Evolutionary conservation across 208 protist species (phyloP).

Genomic region (Leishmania aethiopica): DNA sequence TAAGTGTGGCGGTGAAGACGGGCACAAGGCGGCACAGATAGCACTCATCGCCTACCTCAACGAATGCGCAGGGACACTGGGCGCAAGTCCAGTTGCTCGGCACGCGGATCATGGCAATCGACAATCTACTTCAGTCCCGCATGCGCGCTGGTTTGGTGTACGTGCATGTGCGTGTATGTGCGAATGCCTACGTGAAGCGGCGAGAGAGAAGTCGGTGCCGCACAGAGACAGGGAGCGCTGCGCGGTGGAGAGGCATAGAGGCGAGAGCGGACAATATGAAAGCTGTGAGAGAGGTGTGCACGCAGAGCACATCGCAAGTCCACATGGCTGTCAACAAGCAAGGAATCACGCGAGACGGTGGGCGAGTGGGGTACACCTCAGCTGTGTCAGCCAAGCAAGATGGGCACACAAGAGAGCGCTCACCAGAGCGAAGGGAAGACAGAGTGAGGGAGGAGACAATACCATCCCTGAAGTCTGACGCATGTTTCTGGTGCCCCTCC

Average conservation of each 20-base stretch:
- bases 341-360: background rate
- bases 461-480: background rate
- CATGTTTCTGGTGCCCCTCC: background rate
- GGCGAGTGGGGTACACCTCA: background rate
- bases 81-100: conserved; percentile 55
- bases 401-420: background rate
- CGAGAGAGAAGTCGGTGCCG: background rate
- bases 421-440: background rate
- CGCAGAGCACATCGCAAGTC: background rate
- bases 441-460: background rate
- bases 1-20: conserved; percentile 14
- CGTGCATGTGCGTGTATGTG: background rate
- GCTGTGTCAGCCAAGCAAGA: background rate
- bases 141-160: background rate
- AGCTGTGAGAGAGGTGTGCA: background rate
- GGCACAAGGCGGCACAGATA: conserved; percentile 39
- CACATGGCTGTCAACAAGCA: background rate
- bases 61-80: conserved; percentile 38
- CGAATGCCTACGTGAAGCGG: background rate
- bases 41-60: conserved; percentile 42
- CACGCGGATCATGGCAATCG: conserved; percentile 47
- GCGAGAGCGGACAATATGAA: background rate
- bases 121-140: background rate
- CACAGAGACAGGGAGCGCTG: background rate
- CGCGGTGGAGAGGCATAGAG: background rate